Evolutionary conservation across 768 basidiomycete species (phyloP).

Genomic region (Mrakia gelida): DNA sequence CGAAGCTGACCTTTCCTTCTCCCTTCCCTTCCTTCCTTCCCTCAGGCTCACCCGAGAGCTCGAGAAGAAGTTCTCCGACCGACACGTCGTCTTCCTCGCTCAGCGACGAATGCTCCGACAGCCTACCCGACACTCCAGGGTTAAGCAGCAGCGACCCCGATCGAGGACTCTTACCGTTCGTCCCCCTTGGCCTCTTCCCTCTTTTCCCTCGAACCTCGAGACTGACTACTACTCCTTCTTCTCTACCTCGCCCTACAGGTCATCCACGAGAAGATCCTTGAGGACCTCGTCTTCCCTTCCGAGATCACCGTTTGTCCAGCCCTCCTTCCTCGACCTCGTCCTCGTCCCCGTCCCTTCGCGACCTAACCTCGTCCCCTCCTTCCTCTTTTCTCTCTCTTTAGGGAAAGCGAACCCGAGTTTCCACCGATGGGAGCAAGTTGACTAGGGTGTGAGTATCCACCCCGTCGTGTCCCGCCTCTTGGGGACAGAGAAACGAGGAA

Average conservation of each 20-base stretch:
- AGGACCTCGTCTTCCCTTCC: constrained; percentile 97
- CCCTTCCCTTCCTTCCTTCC: background rate
- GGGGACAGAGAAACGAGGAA: constrained; percentile 10
- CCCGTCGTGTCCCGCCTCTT: constrained; percentile 10
- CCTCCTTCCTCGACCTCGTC: background rate
- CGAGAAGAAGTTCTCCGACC: constrained; percentile 99
- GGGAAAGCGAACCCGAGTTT: constrained; percentile 88
- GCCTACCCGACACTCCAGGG: constrained; percentile 86
- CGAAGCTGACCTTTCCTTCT: background rate
- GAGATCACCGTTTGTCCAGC: constrained; percentile 70
- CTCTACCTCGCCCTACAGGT: constrained; percentile 33
- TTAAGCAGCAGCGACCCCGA: constrained; percentile 93
- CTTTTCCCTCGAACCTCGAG: background rate
- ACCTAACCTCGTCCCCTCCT: background rate
- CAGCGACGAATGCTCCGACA: constrained; percentile 98
- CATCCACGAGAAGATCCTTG: constrained; percentile 97
- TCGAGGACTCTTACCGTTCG: constrained; percentile 83
- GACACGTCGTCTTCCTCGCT: constrained; percentile 97
- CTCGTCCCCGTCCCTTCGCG: background rate
- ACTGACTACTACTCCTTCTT: background rate
- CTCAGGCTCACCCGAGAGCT: constrained; percentile 91
- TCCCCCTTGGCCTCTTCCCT: background rate
- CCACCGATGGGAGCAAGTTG: constrained; percentile 88
- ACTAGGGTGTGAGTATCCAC: constrained; percentile 82
- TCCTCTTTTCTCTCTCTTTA: background rate